Base-by-base conservation (phyloP, 441 rosid species). In the Rhodomyrtus psidioides region DNA sequence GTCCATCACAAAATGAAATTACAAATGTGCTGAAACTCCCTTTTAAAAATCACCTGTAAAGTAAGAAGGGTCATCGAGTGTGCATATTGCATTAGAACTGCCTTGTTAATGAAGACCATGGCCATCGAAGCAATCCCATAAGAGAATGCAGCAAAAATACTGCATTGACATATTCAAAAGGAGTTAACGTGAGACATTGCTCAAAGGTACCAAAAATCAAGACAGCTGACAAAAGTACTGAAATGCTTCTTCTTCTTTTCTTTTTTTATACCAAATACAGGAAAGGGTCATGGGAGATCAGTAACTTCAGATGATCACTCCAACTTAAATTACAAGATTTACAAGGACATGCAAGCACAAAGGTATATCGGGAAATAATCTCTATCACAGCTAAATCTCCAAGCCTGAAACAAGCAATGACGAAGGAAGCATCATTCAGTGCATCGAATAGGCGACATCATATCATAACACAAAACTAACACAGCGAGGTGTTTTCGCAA, bases 81-180 rank as follows among this genome's bases (percentile, higher is more conserved):
- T 23, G 94, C 87, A 89, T 94, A 97, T 88, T 95, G 96, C 99
- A 97, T 94, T 51, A 97, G 84, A 81, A 96, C 93, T 56, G 98
- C 98, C 90, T 96, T 97, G 76, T 97, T 97, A 92, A 97, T 96
- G 83, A 97, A 97, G 84, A 96, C 99, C 99, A 97, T 97, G 7
- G 98, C 98, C 99, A 97, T 97, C 2, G 99, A 97, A 89, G 97
- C 94, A 90, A 93, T 57, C 83, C 99, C 99, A 94, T 97, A 97
- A 5, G 99, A 94, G 85, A 96, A 84, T 17, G 99, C 99, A 59
- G 98, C 85, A 84, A 90, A 82, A 87, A 97, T 88, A 91, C 99
- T 97, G 88, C 93, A 93, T 83, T 62, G n/a, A 39, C 49, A 39
- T 10, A 70, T 70, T 85, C 15, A 75, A 60, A 74, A 30, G 58